Base-by-base conservation (phyloP, 805 yeast species). In the Lipomyces spencermartinsiae region DNA sequence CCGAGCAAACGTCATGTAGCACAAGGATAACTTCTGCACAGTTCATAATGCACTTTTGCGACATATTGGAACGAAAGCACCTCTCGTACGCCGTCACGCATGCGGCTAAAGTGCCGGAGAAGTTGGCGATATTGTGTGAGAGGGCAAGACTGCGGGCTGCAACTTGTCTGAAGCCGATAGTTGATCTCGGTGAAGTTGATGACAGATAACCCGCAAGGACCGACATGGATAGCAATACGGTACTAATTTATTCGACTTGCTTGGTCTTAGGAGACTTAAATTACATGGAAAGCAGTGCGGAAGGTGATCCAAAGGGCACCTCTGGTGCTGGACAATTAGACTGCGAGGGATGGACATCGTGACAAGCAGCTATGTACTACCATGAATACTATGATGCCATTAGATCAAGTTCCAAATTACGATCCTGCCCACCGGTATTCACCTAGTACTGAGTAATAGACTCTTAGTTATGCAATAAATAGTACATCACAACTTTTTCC, bases 401-500 rank as follows among this genome's bases (percentile, higher is more conserved):
- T 25, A 3, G 29, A 25, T 3, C 29, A 25, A 25, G 29, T 25
- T 1, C 3, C 29, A 3, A 25, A 25, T 25, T 25, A 25, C 1
- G 29, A 25, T 25, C 29, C 29, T 25, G 29, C 29, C 29, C 29
- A 25, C 29, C 29, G 29, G 43, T 37, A 37, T 37, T 37, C 43
- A 37, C 43, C 16, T 12, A 12, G 14, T 37, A 10, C 16, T 12
- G 43, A 37, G 9, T 12, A 37, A 10, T 37, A 37, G 5, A 37
- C 43, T 12, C 16, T 5, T 37, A 37, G 43, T 12, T 12, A 37
- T 37, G 16, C 43, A 37, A 37, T 37, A 37, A 12, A 37, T 5
- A 37, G 43, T 37, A 37, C 19, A 22, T 49, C 54, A 49, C 29
- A 22, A n/a, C 33, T 64, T 64, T 31, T 46, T 53, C 3, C 67